A percentile compares a stretch with the other conserved stretches of the same genome.
Conservation (phyloP, 768 basidiomycete genomes). For the Suillus brevipes region DNA sequence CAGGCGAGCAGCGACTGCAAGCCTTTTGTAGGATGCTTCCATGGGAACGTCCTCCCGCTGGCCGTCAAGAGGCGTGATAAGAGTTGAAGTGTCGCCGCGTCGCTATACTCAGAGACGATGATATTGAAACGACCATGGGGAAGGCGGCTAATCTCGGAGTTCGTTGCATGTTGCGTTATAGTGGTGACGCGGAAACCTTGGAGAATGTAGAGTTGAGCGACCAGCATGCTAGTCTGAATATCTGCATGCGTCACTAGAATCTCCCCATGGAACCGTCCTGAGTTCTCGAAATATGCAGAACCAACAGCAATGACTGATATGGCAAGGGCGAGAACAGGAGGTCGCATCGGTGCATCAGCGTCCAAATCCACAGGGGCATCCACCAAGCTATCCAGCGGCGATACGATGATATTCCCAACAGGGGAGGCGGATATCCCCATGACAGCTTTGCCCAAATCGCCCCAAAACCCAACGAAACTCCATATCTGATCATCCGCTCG, state of each 20-base stretch:
- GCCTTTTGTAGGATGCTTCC: neutral
- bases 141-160: neutral
- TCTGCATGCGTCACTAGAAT: slow-evolving; percentile 7
- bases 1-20: neutral
- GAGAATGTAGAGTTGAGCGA: neutral
- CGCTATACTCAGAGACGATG: neutral
- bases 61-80: neutral
- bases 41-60: neutral
- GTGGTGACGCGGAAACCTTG: neutral
- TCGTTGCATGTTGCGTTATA: neutral
- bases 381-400: neutral
- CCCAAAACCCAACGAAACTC: slow-evolving; percentile 1
- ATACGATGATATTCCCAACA: slow-evolving; percentile 3
- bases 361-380: neutral
- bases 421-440: neutral
- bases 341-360: no score
- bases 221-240: neutral
- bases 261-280: neutral
- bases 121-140: neutral
- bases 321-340: neutral
- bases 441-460: neutral
- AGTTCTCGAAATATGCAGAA: neutral
- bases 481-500: neutral
- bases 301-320: slow-evolving; percentile 3
- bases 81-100: neutral